Evolutionary conservation across 345 rosid genomes (phyloP).

Genomic region (Acer negundo): DNA sequence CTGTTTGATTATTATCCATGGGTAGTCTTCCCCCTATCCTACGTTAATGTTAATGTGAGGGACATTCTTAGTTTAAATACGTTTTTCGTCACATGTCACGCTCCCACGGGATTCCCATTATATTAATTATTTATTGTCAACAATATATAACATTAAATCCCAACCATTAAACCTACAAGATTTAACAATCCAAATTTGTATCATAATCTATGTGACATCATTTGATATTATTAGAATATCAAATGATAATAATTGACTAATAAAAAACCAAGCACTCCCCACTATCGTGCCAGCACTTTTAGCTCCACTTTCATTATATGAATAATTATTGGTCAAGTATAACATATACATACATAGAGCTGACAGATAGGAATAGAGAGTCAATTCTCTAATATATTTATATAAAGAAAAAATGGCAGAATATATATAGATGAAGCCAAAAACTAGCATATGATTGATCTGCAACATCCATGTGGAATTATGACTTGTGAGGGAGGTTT

Average conservation of each 20-base stretch:
- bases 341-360: not conserved
- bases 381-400: not conserved
- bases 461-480: slow-evolving; percentile 38
- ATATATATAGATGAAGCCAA: slow-evolving; percentile 28
- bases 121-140: too few relatives aligned
- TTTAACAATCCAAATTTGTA: too few relatives aligned
- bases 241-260: not conserved
- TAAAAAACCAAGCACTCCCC: slow-evolving; percentile 1
- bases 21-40: too few relatives aligned
- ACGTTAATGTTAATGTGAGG: too few relatives aligned
- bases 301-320: slow-evolving; percentile 11
- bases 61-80: too few relatives aligned
- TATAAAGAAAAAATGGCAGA: not conserved
- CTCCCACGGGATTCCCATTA: too few relatives aligned
- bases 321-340: not conserved
- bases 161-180: too few relatives aligned
- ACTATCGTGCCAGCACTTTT: slow-evolving; percentile 17
- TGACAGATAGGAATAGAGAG: slow-evolving; percentile 1
- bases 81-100: too few relatives aligned
- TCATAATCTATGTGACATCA: too few relatives aligned
- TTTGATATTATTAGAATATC: not conserved
- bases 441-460: slow-evolving; percentile 29
- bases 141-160: too few relatives aligned
- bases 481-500: not conserved
- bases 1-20: too few relatives aligned